Evolutionary conservation across 495 filamentous ascomycete genomes (phyloP).

Genomic region (Penicillium turbatum): DNA sequence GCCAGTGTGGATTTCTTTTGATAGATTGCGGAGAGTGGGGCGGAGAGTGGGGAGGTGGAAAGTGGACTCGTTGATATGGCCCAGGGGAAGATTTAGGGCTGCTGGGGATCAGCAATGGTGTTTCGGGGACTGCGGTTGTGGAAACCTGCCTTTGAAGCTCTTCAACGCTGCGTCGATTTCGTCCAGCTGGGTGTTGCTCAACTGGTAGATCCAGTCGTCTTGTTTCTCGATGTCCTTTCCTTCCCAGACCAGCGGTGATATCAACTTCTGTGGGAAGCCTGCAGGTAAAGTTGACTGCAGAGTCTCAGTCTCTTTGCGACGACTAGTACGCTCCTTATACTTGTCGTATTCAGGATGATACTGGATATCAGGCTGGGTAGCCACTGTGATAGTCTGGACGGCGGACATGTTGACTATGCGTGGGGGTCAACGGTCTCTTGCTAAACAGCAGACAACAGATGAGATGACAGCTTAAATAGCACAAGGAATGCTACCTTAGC

Average conservation of each 20-base stretch:
- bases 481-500: not conserved
- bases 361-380: conserved; percentile 48
- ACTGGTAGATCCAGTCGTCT: conserved; percentile 49
- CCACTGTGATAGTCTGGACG: conserved; percentile 26
- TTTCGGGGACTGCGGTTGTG: not conserved
- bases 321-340: conserved; percentile 47
- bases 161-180: conserved; percentile 54
- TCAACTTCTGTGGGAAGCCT: conserved; percentile 48
- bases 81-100: conserved; percentile 44
- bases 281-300: conserved; percentile 43
- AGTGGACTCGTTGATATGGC: conserved; percentile 46
- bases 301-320: conserved; percentile 41
- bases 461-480: not conserved
- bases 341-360: conserved; percentile 54
- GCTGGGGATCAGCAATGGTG: not conserved
- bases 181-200: conserved; percentile 44
- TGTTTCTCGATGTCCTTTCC: conserved; percentile 45
- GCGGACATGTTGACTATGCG: conserved; percentile 21
- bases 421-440: not conserved
- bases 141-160: conserved; percentile 49
- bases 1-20: conserved; percentile 52
- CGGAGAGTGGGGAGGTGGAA: conserved; percentile 56
- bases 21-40: conserved; percentile 42
- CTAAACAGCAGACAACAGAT: not conserved
- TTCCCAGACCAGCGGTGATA: conserved; percentile 55